Conservation (phyloP, 257 asterid genomes). For the Solanum corneliomulleri region DNA sequence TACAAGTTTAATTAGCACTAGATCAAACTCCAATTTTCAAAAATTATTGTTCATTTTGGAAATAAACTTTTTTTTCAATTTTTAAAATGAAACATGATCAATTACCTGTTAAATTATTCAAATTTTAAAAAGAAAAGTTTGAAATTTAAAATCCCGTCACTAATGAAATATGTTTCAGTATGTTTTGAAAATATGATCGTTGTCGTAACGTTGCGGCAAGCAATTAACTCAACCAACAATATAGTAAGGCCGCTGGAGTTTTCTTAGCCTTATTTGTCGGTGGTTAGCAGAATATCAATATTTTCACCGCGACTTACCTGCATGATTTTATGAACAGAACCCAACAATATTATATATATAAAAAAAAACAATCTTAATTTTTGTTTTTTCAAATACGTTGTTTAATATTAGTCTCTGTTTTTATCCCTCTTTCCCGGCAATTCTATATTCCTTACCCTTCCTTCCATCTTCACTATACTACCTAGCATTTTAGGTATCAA, state of each 20-base stretch:
- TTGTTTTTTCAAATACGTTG: background rate
- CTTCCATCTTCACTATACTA: background rate
- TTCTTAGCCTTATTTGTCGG: slow-evolving; percentile 31
- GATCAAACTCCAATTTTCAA: background rate
- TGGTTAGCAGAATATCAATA: slow-evolving; percentile 20
- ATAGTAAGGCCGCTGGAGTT: slow-evolving; percentile 28
- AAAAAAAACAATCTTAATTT: background rate
- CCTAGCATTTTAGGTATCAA: background rate
- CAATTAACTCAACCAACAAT: slow-evolving; percentile 25
- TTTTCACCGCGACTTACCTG: slow-evolving; percentile 27
- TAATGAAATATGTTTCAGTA: background rate
- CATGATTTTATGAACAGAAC: slow-evolving; percentile 2
- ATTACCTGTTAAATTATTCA: fast-evolving
- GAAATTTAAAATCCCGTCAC: background rate
- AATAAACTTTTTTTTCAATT: no score
- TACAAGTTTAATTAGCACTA: no score
- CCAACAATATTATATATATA: background rate
- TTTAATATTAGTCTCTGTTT: background rate
- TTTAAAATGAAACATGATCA: no score
- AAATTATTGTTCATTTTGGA: background rate
- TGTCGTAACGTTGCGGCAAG: background rate
- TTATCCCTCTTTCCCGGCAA: background rate
- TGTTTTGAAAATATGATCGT: background rate
- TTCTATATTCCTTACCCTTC: background rate
- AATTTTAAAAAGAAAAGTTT: background rate